phyloP scores from a whole-genome alignment of 148 eudicot species.

The Fagopyrum homotropicum region DNA sequence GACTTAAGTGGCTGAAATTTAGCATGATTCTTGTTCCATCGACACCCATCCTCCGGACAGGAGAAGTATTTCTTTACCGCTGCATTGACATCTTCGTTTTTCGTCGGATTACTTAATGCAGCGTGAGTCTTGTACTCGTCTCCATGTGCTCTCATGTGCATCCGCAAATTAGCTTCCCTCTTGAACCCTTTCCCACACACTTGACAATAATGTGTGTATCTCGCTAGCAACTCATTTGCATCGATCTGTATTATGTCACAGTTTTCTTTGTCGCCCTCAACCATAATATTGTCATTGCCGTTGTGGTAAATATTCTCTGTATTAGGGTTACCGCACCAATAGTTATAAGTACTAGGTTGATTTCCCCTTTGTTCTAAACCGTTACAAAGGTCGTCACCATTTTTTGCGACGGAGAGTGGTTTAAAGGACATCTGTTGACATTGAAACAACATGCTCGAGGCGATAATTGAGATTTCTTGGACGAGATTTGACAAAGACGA shows the following conservation, averaged over 20 bases:
- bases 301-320: neutral
- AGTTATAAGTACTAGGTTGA: no score
- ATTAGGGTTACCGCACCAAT: no score
- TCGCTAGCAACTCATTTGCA: conserved; percentile 58
- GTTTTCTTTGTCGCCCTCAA: neutral
- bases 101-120: conserved; percentile 54
- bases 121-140: conserved; percentile 77
- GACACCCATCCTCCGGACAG: conserved; percentile 80
- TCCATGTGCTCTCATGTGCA: conserved; percentile 97
- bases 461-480: conserved; percentile 56
- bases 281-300: neutral
- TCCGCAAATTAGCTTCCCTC: conserved; percentile 78
- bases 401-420: conserved; percentile 3
- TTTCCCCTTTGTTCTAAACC: no score
- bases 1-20: conserved; percentile 85
- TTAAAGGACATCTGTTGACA: conserved; percentile 56
- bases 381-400: neutral
- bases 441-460: conserved; percentile 68
- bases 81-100: neutral
- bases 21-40: conserved; percentile 69
- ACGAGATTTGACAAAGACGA: conserved; percentile 42
- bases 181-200: conserved; percentile 88
- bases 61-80: conserved; percentile 45
- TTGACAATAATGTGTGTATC: conserved; percentile 76
- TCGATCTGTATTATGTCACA: conserved; percentile 54